Percentiles rank a stretch among this genome's conserved stretches.
These are phyloP conservation scores for Boechera stricta DNA, from an alignment of 345 rosid genomes.

Conservation along the genomic window DNA sequence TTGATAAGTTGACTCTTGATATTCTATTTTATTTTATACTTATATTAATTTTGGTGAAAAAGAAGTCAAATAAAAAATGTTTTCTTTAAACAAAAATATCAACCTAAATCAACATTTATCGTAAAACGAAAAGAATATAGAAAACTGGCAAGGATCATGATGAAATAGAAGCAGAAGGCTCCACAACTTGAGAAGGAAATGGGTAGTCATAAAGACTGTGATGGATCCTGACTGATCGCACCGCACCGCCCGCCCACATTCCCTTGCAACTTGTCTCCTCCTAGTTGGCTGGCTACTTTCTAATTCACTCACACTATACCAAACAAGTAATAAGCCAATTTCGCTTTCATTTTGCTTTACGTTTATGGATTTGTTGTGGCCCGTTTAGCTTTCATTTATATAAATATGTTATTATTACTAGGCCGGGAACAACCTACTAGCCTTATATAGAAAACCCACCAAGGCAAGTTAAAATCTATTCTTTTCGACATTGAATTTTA, in stretches of 20 bases:
- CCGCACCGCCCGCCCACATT: slow-evolving; percentile 48
- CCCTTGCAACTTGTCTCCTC: slow-evolving; percentile 39
- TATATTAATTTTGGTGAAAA: neutral
- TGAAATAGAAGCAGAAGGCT: slow-evolving; percentile 18
- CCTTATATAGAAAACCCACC: neutral
- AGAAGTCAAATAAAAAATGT: neutral
- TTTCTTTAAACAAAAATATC: neutral
- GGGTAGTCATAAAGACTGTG: slow-evolving; percentile 38
- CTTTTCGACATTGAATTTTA: neutral
- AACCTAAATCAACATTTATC: neutral
- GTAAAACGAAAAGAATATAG: slow-evolving; percentile 16
- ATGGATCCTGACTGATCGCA: slow-evolving; percentile 29
- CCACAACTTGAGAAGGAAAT: slow-evolving; percentile 40
- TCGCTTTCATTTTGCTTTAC: neutral
- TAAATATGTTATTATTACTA: neutral
- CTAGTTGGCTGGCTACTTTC: slow-evolving; percentile 26
- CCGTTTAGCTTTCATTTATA: neutral
- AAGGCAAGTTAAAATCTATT: neutral
- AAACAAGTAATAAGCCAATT: neutral
- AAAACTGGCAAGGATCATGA: neutral
- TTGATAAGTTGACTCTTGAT: neutral
- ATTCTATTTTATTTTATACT: neutral
- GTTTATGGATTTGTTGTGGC: slow-evolving; percentile 1
- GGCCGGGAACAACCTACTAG: neutral
- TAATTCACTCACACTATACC: neutral